Evolutionary conservation across 2,329 filamentous ascomycete genomes (phyloP), one percentile per base, ranked within the genome.

Genomic region (Aureobasidium sp.): DNA sequence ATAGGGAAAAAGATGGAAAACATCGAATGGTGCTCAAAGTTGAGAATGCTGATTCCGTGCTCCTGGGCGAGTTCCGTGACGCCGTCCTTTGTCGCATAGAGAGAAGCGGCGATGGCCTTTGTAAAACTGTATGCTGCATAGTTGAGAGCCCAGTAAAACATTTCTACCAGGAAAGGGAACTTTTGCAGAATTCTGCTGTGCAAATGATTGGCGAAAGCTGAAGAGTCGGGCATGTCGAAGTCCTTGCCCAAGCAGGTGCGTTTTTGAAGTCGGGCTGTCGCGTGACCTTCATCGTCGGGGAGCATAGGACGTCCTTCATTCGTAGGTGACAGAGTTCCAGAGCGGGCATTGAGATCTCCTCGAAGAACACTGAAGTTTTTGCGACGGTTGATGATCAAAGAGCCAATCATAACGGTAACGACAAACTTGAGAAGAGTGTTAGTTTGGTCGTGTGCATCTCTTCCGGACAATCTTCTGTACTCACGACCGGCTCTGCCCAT

Each of bases 81-180:
- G n/a, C 75, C 76, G 13, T 78, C 76, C 52, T 79, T 77, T 41
- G 80, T 80, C 62, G 82, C 83, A 61, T 81, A 74, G 50, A 72
- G 71, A 63, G 80, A 76, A 3, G 81, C 79, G 10, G 80, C 71
- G 21, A 79, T 74, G 16, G 81, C 79, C 29, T 62, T 57, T 11
- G 84, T 86, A 70, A 84, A 75, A 45, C 80, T 77, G 74, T 88
- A 88, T 69, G 86, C 84, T 45, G 81, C 77, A 65, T 86, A 82
- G 68, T 85, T 87, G 66, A 88, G 77, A 39, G 81, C 78, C 86
- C 86, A 89, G 74, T 89, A 89, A 70, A 88, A 87, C 84, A 89
- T 88, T 72, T 89, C 86, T 54, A 88, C 79, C 61, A 89, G 71
- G 69, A 89, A 89, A 3, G 86, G 86, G 66, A 84, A 87, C 69